Conservation (phyloP, 345 rosid species). For the Triadica sebifera region DNA sequence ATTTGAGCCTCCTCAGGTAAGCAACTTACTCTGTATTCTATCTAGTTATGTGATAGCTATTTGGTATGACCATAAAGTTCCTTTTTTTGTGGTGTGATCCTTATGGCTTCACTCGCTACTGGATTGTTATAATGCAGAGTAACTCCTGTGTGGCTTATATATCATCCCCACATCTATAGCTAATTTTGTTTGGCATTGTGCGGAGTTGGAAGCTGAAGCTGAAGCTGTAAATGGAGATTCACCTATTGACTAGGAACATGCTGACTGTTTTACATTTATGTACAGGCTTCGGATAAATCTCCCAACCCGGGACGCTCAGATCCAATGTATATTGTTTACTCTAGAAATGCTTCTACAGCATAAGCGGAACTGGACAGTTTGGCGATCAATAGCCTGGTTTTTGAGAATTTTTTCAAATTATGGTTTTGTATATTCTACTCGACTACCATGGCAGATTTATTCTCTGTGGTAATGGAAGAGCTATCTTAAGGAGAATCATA, state of each 20-base stretch:
- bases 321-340: conserved; percentile 78
- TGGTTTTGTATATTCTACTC: too few relatives aligned
- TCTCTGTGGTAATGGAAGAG: too few relatives aligned
- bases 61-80: neutral
- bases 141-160: neutral
- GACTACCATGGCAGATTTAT: too few relatives aligned
- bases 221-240: too few relatives aligned
- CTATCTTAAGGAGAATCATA: too few relatives aligned
- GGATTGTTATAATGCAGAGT: neutral
- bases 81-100: neutral
- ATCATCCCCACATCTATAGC: neutral
- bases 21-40: neutral
- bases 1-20: conserved; percentile 86
- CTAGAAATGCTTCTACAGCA: conserved; percentile 56
- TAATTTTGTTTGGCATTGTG: too few relatives aligned
- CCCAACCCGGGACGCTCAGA: conserved; percentile 85
- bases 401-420: neutral
- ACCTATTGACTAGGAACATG: neutral
- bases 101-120: too few relatives aligned
- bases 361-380: conserved; percentile 21
- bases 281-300: conserved; percentile 87
- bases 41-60: neutral
- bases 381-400: neutral
- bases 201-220: too few relatives aligned
- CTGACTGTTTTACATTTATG: conserved; percentile 14